Base-by-base conservation (phyloP, 2,329 filamentous ascomycete genomes). In the Laburnicola sp. region DNA sequence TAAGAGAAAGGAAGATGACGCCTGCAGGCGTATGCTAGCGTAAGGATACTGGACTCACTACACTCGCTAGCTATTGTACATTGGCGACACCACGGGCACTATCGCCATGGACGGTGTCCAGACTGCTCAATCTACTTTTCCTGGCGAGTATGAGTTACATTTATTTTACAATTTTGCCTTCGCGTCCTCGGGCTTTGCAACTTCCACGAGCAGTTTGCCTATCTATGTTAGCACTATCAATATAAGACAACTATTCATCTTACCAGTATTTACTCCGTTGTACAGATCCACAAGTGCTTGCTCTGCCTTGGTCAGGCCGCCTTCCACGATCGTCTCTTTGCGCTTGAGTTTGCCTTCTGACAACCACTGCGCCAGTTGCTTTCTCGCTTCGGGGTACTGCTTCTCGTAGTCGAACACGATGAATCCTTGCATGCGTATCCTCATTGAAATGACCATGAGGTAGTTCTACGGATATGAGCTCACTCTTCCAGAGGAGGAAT, bases 271-370 rank as follows among this genome's bases (percentile, higher is more conserved):
- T 11, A 78, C 75, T 35, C 88, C 88, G 42, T 82, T 77, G 67
- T 86, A 91, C 49, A 92, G 71, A 53, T 83, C 80, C 9, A 83
- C 71, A 46, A 91, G 76, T 0, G 81, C 85, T 57, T 82, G 73
- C 50, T 88, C 85, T 1, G 87, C 86, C 31, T 78, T 78, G 51
- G 76, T 74, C 9, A 91, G 72, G 0, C 88, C 88, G n/a, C 87
- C 87, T 60, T 81, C 81, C 54, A 91, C 72, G 50, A 92, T 81
- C 2, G 85, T 86, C 72, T 91, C 86, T 68, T 86, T 85, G 50
- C 84, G 75, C 80, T 88, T 84, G 56, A 92, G 71, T 74, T 73
- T 89, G 43, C 88, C 88, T 66, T 89, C 83, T 2, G 76, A 75
- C n/a, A 90, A 67, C 87, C 88, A 91, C 56, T 81, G 71, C 1